Base-by-base conservation (phyloP, 1,284 basidiomycete species). In the Cutaneotrichosporon daszewskae region DNA sequence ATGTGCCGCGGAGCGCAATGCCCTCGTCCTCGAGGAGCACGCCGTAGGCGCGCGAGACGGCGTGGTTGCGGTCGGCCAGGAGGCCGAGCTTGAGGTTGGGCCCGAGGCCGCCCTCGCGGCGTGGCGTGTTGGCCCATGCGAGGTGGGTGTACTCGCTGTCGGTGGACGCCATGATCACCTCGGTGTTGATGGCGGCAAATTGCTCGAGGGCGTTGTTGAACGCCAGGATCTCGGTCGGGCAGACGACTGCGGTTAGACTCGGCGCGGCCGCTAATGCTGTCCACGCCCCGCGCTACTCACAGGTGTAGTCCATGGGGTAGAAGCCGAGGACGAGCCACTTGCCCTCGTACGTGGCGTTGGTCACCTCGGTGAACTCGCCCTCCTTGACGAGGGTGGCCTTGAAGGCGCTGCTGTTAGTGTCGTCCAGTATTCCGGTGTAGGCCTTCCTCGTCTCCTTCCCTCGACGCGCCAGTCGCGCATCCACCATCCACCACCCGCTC, bases 151-250 rank as follows among this genome's bases (percentile, higher is more conserved):
- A 91, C 63, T 88, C 79, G 10, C 87, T 90, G 72, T 92, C 88
- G 47, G 87, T 90, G 20, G 88, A 91, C 58, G 71, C 66, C 52
- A 84, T 83, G 50, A 91, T 78, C 40, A 92, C 82, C 42, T 76
- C 75, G 33, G 85, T 82, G 69, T 82, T 79, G 57, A 90, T 74
- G 46, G 77, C 77, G 43, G 79, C 74, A 76, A 92, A 89, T 56
- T 79, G 75, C 34, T 78, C 65, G 36, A 91, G 78, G 6, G 85
- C 83, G 55, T 86, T 83, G 69, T 91, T 89, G 78, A 90, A 92
- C 1, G 88, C 88, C 34, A 91, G 79, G 64, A 92, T 90, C 72
- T 92, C 88, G 52, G 88, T 90, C 26, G 88, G 88, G 75, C 88
- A 90, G 59, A 91, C 87, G 61, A 90, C 62, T 64, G 49, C 9